Base-by-base conservation (phyloP, 2,329 filamentous ascomycete species). In the Aureobasidium musti region DNA sequence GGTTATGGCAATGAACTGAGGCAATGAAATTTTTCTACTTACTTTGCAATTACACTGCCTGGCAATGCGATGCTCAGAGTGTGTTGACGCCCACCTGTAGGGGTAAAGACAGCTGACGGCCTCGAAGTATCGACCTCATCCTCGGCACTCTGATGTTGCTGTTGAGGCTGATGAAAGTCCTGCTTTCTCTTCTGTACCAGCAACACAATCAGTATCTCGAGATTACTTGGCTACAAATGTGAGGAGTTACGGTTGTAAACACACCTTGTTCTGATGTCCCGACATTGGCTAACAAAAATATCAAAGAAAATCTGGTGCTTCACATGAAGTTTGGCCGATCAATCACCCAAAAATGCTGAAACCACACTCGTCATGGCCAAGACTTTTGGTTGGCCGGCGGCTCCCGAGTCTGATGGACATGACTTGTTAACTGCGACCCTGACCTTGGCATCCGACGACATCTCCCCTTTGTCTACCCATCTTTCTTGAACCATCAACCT, bases 41-140 rank as follows among this genome's bases (percentile, higher is more conserved):
- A 92, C 90, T 90, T 91, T 67, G 87, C 82, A 66, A 94, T 84
- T 52, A 95, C 86, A 74, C 90, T 94, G 39, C 89, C 90, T 1
- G 91, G 90, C 35, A 96, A 78, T 3, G 91, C 91, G 39, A 95
- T 83, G 49, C 89, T 93, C 21, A 95, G 75, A 0, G 91, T 95
- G 83, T 89, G 91, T 41, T 85, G 79, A 70, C 91, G 82, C 41
- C 88, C 87, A 53, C 83, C 82, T 0, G 79, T 82, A 1, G 91
- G 87, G 60, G 84, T 81, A 78, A 91, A 94, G 43, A 88, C 79
- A 10, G 89, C 87, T 5, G 87, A 87, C 4, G 89, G 89, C 74
- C 88, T 91, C 28, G 88, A 86, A 3, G 86, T 87, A 70, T 86
- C 83, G 49, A 67, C 66, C 35, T 65, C 57, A 14, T 69, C 68